These are phyloP conservation scores for Sarocladiaceae sp. DNA, from an alignment of 2,329 filamentous ascomycete genomes.

Conservation along the genomic window DNA sequence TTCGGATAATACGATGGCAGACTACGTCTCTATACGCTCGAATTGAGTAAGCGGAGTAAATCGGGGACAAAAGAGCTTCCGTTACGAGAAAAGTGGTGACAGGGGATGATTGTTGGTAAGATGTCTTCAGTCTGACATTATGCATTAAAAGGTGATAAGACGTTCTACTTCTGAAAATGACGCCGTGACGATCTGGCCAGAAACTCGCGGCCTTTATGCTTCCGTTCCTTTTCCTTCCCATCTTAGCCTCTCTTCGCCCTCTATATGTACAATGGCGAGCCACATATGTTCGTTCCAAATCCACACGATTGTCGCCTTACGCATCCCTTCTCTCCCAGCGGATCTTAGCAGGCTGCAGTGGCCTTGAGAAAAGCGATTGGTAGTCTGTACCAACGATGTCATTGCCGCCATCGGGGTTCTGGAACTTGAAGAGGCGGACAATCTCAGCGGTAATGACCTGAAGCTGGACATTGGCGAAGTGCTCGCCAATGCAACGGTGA, in stretches of 20 bases:
- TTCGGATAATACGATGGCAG: no score
- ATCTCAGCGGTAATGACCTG: slow-evolving; percentile 75
- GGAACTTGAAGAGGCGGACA: slow-evolving; percentile 74
- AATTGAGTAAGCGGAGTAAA: no score
- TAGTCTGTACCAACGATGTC: slow-evolving; percentile 64
- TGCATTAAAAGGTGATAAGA: slow-evolving; percentile 10
- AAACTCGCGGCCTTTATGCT: background rate
- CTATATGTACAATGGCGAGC: slow-evolving; percentile 7
- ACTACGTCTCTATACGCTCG: no score
- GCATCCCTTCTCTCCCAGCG: slow-evolving; percentile 64
- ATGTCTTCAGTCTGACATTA: slow-evolving; percentile 1
- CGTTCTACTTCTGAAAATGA: slow-evolving; percentile 13
- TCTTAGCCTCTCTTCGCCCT: slow-evolving; percentile 2
- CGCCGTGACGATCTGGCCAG: slow-evolving; percentile 11
- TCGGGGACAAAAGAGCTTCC: no score
- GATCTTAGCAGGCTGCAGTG: slow-evolving; percentile 63
- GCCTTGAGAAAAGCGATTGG: slow-evolving; percentile 66
- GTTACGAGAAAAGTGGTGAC: no score
- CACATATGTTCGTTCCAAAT: slow-evolving; percentile 1
- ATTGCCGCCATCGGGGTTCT: slow-evolving; percentile 64
- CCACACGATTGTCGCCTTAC: background rate
- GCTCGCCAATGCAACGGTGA: slow-evolving; percentile 93
- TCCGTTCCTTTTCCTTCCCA: slow-evolving; percentile 7
- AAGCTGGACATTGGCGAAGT: slow-evolving; percentile 90
- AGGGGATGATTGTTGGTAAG: background rate